Evolutionary conservation across 495 filamentous ascomycete genomes (phyloP), one percentile per base, ranked within the genome.

Genomic region (Annulohypoxylon maeteangense): DNA sequence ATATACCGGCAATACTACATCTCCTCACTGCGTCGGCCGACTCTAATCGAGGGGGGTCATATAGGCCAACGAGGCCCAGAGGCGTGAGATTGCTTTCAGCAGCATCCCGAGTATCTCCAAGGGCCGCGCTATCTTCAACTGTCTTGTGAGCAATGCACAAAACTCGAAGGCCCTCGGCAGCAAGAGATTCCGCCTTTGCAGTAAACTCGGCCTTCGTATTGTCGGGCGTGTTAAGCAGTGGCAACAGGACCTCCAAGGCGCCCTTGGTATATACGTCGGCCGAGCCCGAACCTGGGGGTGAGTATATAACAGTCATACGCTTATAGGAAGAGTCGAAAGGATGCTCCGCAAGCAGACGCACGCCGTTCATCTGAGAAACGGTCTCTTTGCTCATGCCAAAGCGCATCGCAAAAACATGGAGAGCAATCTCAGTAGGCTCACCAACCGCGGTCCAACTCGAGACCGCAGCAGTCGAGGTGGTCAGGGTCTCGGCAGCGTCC

Each of bases 41-140:
- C 72, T 92, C 91, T 1, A 86, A 81, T 16, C 90, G 86, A 40
- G 92, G 91, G 16, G 92, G 92, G 71, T 94, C 91, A 59, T 91
- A 91, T 3, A 92, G 85, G 57, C 90, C 90, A 60, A 91, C 87
- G 18, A 93, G 82, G 18, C 92, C 92, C 18, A 87, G 81, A 72
- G 92, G 90, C 8, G 79, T 78, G 42, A 93, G 80, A 11, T 87
- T 79, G 7, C 81, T 82, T 74, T 92, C 90, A 20, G 90, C 84
- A 34, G 83, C 77, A 18, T 75, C 67, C 20, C 86, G 83, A 16
- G 82, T 71, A 22, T 81, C 76, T 11, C 61, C 57, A 0, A 81
- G 68, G 31, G 69, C 18, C 29, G 81, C 66, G 11, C 53, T 67
- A 32, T 69, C 56, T 14, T 74, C 65, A 31, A 71, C 63, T 44